Base-by-base conservation (phyloP, 345 rosid genomes). In the Aethionema arabicum region DNA sequence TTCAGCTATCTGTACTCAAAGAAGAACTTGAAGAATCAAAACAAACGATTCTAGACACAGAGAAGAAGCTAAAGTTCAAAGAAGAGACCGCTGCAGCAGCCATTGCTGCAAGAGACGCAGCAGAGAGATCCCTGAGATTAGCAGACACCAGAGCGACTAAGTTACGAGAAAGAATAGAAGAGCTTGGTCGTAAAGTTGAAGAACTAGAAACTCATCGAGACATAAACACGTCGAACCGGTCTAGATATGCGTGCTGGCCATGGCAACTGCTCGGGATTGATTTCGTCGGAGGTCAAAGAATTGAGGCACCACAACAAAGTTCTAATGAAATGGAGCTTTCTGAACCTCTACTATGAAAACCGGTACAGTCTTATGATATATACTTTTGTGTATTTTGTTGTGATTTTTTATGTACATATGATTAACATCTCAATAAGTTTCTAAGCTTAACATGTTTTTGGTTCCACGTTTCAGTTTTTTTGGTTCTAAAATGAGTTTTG, bases 41-140 rank as follows among this genome's bases (percentile, higher is more conserved):
- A 52, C 91, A 79, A 64, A 80, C 82, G 42, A 54, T 88, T 72
- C 50, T 56, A 68, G 99, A 95, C 57, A 86, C 80, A 8, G 96
- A 82, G 75, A 95, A 86, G 80, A 90, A 90, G 85, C 74, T 95
- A 50, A 95, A 79, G 78, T 88, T 83, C 74, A 90, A 90, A 74
- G 98, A 95, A 79, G 96, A 95, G 78, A 95, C 93, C 0, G 98
- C 98, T 2, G 77, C 80, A 5, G 98, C 99, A 4, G 96, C 99
- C 45, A 95, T 95, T 95, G 90, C 91, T 10, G 99, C 98, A 21
- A 90, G 99, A 70, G 99, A 90, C 61, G 99, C 99, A 35, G 99
- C 99, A 27, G 99, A 88, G 81, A 85, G 83, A 72, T 95, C 99
- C 6, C 77, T 95, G 75, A 78, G 77, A 54, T 65, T 95, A 58